Base-by-base conservation (phyloP, 225 moss, liverwort and hornwort species). In the Climacium dendroides region DNA sequence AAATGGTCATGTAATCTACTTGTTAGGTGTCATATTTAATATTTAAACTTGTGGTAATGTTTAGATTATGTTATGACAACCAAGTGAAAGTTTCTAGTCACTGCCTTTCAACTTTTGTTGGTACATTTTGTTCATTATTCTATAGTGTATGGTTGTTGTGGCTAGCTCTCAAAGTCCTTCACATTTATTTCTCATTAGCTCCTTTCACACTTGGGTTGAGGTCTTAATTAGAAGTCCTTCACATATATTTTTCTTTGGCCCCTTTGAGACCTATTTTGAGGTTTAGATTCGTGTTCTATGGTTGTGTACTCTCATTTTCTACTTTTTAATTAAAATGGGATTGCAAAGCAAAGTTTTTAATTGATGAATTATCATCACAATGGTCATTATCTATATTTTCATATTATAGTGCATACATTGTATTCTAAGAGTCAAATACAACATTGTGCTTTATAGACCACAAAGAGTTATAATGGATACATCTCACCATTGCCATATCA, bases 371-470 rank as follows among this genome's bases (percentile, higher is more conserved):
- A 11, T n/a, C n/a, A 66, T 20, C 3, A 1, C n/a, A 11, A 66
- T 66, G 20, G 66, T 66, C 1, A 8, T 45, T 45, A 45, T 66
- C 6, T 19, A 35, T 35, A 18, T 19, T 66, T 66, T 4, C 5
- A n/a, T 20, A 4, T 19, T n/a, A n/a, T n/a, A n/a, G 20, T 20
- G 11, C 2, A 65, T 35, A 66, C 6, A 66, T 19, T 66, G 6
- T 20, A 66, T 66, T 20, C 20, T 20, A n/a, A 35, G 4, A 35
- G n/a, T 65, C 35, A 65, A 65, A 65, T 34, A 34, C 18, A 64
- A 18, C 34, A 32, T 1, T 1, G 0, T 64, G 19, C 19, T 1
- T n/a, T n/a, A n/a, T n/a, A 19, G 0, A 11, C 11, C 35, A 35
- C 19, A 65, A 64, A 64, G 5, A 19, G 2, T 35, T 17, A 15